phyloP scores from a whole-genome alignment of 78 protist species.

The Ministeria vibrans region DNA sequence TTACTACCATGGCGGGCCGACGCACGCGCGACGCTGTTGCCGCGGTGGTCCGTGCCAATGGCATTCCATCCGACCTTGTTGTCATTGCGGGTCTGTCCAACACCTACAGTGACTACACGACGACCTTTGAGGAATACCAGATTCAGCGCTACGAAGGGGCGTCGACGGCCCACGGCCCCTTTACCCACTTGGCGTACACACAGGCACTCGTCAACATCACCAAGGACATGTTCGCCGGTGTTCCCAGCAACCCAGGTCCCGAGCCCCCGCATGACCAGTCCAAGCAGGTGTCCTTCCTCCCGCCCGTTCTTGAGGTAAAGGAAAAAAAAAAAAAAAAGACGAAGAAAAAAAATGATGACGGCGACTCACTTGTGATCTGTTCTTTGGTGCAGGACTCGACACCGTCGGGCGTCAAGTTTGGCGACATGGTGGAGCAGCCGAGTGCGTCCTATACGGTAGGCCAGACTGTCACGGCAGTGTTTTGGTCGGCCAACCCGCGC shows the following conservation, averaged over 20 bases:
- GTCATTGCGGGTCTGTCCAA: slow-evolving; percentile 58
- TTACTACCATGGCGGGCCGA: slow-evolving; percentile 76
- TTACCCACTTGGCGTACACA: slow-evolving; percentile 44
- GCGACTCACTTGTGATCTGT: too few relatives aligned
- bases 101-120: slow-evolving; percentile 54
- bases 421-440: slow-evolving; percentile 22
- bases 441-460: slow-evolving; percentile 12
- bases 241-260: neutral
- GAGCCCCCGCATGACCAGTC: neutral
- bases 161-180: slow-evolving; percentile 63
- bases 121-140: slow-evolving; percentile 63
- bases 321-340: too few relatives aligned
- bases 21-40: slow-evolving; percentile 43
- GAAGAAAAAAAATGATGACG: too few relatives aligned
- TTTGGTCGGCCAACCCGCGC: slow-evolving; percentile 57
- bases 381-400: slow-evolving; percentile 43
- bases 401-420: slow-evolving; percentile 44
- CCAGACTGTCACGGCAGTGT: slow-evolving; percentile 27
- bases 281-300: neutral
- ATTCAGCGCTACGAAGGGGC: slow-evolving; percentile 65
- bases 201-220: slow-evolving; percentile 50
- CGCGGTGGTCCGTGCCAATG: slow-evolving; percentile 1
- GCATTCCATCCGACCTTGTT: slow-evolving; percentile 32
- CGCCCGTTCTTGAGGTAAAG: slow-evolving; percentile 41
- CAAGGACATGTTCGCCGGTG: neutral